Conservation (phyloP, 225 moss, liverwort and hornwort genomes). For the Neckera pumila region DNA sequence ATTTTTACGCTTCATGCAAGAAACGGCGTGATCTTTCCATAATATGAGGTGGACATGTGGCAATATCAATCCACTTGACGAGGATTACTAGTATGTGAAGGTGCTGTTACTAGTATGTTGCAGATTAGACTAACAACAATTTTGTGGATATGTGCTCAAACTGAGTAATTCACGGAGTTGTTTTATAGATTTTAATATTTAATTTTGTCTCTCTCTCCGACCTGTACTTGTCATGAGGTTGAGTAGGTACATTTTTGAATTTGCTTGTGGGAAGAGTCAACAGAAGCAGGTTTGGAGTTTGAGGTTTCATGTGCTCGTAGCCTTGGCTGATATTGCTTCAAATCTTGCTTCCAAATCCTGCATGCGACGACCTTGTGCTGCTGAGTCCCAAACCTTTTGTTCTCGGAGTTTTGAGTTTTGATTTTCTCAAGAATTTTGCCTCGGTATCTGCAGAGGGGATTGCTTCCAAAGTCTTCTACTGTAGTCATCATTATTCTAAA, state of each 20-base stretch:
- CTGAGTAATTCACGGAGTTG: background rate
- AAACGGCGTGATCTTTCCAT: background rate
- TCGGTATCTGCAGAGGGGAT: background rate
- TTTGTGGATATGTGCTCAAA: background rate
- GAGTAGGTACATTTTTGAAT: background rate
- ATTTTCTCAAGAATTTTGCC: background rate
- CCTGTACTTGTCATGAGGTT: background rate
- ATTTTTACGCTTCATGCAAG: background rate
- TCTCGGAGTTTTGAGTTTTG: background rate
- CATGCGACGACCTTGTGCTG: background rate
- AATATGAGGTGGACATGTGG: background rate
- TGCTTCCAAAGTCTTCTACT: background rate
- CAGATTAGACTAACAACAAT: background rate
- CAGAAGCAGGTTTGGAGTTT: background rate
- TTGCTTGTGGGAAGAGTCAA: background rate
- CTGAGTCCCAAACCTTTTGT: background rate
- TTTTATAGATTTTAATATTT: background rate
- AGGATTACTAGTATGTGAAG: too few relatives aligned
- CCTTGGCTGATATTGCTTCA: background rate
- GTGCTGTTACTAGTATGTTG: too few relatives aligned
- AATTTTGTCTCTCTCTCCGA: background rate
- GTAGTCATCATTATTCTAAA: background rate
- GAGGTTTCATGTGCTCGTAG: background rate
- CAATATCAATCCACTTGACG: background rate
- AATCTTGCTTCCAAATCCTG: background rate